Evolutionary conservation across 495 filamentous ascomycete species (phyloP), one percentile per base, ranked within the genome.

Genomic region (Penicillium crystallinum): DNA sequence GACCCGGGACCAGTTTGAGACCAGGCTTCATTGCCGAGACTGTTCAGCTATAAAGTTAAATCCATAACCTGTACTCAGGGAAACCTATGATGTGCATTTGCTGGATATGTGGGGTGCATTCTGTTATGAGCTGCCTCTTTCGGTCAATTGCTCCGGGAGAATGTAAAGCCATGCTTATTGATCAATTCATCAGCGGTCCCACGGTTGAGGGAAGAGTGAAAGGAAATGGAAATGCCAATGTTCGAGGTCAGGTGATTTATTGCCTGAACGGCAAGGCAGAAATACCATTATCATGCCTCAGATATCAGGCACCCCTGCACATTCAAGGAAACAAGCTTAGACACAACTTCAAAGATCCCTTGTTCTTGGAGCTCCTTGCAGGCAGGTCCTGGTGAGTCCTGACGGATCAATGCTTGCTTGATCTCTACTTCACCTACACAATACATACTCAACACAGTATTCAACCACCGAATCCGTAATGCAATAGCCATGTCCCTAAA

Each of bases 401-500:
- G 17, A 38, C 29, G 6, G 6, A 31, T 9, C 6, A 31, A 2
- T 11, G 29, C 29, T 31, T 31, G 2, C 11, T 9, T 31, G 5
- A 9, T 29, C 11, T 19, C 43, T 31, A 17, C 7, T 31, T 8
- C 4, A 9, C 29, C 6, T 31, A 31, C 10, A 31, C 11, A 31
- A 4, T 31, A 4, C 11, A 10, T 31, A 31, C 29, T 7, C 29
- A 31, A 11, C 2, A 4, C 29, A 31, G 2, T 11, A 31, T 31
- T 9, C 29, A 31, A 31, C 6, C 29, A 31, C 10, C 8, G 10
- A 11, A 31, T n/a, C 3, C 31, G 17, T 31, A 34, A 49, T 50
- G 38, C 14, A 37, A 17, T 11, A 38, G 40, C 42, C 2, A 71
- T 71, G 68, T 71, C 68, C 34, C 52, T 71, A 37, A 52, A 56